Conservation (phyloP, 2,329 filamentous ascomycete genomes). For the Venturia oleaginea region DNA sequence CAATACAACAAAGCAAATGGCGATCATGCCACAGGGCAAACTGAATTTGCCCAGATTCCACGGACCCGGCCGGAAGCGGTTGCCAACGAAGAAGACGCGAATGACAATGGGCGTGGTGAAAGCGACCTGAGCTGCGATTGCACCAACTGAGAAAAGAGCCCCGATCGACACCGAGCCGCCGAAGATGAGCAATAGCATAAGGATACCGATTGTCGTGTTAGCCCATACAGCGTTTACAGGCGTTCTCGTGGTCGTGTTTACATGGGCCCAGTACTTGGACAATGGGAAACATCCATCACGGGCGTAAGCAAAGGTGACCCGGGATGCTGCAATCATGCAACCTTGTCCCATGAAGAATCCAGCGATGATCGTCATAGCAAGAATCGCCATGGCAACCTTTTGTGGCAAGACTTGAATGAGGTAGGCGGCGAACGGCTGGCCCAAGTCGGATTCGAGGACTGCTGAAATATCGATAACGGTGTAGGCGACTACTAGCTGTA, state of each 20-base stretch:
- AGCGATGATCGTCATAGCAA: constrained; percentile 58
- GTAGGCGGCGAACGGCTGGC: constrained; percentile 63
- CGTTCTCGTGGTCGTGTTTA: constrained; percentile 53
- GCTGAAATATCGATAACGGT: constrained; percentile 55
- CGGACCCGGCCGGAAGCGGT: constrained; percentile 56
- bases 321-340: constrained; percentile 58
- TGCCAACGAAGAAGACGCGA: constrained; percentile 50
- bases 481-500: constrained; percentile 67
- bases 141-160: constrained; percentile 62
- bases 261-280: constrained; percentile 48
- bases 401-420: constrained; percentile 55
- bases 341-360: constrained; percentile 66
- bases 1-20: constrained; percentile 51
- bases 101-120: constrained; percentile 52
- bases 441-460: constrained; percentile 52
- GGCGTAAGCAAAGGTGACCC: constrained; percentile 65
- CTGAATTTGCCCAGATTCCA: constrained; percentile 58
- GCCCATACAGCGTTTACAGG: constrained; percentile 65
- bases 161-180: constrained; percentile 54
- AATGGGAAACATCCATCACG: constrained; percentile 62
- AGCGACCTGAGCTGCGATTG: constrained; percentile 57
- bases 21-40: constrained; percentile 46
- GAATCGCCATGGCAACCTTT: constrained; percentile 52
- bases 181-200: constrained; percentile 56
- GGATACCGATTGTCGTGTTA: constrained; percentile 50